Percentiles rank a stretch among this genome's conserved stretches.
phyloP scores from a whole-genome alignment of 345 rosid genomes.

The Citrus mangshanensis region DNA sequence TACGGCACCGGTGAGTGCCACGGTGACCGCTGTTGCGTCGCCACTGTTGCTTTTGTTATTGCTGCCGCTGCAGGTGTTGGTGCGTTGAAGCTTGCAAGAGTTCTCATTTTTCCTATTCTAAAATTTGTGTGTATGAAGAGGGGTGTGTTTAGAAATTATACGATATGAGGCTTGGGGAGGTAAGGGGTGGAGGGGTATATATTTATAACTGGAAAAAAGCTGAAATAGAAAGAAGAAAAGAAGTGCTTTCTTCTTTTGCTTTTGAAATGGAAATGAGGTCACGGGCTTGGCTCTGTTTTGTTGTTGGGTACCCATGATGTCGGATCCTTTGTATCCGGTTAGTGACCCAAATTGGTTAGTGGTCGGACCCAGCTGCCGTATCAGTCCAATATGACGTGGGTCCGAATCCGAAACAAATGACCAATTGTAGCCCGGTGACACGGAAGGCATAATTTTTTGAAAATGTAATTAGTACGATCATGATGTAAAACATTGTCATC shows the following conservation, averaged over 20 bases:
- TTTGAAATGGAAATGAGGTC: neutral
- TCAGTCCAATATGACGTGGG: neutral
- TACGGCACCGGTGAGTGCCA: conserved; percentile 86
- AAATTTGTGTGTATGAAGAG: neutral
- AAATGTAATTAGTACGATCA: neutral
- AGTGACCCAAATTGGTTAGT: conserved; percentile 3
- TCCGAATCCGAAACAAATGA: neutral
- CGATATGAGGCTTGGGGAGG: conserved; percentile 10
- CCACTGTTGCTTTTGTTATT: conserved; percentile 4
- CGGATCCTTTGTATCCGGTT: conserved; percentile 14
- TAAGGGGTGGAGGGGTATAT: neutral
- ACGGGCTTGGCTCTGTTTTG: conserved; percentile 25
- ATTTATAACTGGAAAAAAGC: conserved; percentile 31
- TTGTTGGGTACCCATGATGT: neutral
- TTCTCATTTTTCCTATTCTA: conserved; percentile 18
- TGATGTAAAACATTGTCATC: neutral
- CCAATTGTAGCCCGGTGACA: neutral
- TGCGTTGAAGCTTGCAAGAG: conserved; percentile 11
- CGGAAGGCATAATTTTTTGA: neutral
- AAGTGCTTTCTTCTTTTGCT: neutral
- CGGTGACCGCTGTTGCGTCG: conserved; percentile 43
- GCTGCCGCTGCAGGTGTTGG: conserved; percentile 7
- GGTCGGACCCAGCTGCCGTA: neutral
- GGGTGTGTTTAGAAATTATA: neutral
- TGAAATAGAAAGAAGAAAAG: neutral